A percentile compares a stretch with the other conserved stretches of the same genome.
Evolutionary conservation across 441 rosid species (phyloP).

Genomic region (Manihot esculenta): DNA sequence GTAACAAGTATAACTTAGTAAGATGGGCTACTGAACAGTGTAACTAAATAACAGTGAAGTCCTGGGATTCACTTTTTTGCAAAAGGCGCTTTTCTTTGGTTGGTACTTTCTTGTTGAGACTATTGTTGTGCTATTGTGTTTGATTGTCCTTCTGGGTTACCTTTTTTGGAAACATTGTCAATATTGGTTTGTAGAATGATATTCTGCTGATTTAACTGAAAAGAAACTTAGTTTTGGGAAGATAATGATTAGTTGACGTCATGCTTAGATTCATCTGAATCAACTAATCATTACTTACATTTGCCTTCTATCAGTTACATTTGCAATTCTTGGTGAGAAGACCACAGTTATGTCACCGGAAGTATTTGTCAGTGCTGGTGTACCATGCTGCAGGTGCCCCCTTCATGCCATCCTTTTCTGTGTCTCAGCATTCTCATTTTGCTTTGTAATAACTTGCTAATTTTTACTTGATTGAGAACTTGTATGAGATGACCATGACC

Average conservation of each 20-base stretch:
- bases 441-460: conserved; percentile 10
- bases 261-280: conserved; percentile 12
- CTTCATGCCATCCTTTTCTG: conserved; percentile 29
- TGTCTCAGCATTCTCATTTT: conserved; percentile 5
- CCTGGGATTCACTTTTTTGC: too few relatives aligned
- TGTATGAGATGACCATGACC: not conserved
- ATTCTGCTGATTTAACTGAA: conserved; percentile 21
- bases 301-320: conserved; percentile 60
- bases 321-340: conserved; percentile 92
- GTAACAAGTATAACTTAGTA: not conserved
- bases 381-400: conserved; percentile 95
- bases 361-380: conserved; percentile 82
- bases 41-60: not conserved
- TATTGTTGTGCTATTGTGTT: not conserved
- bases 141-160: not conserved
- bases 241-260: conserved; percentile 13
- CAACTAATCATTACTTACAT: conserved; percentile 25
- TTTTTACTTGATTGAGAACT: conserved; percentile 8
- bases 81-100: not conserved
- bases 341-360: conserved; percentile 98
- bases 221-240: conserved; percentile 1
- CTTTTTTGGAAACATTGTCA: not conserved
- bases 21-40: not conserved
- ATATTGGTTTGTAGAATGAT: not conserved
- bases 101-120: not conserved